These are phyloP conservation scores for Wickerhamiella occidentalis DNA, from an alignment of 805 yeast genomes.

Conservation along the genomic window DNA sequence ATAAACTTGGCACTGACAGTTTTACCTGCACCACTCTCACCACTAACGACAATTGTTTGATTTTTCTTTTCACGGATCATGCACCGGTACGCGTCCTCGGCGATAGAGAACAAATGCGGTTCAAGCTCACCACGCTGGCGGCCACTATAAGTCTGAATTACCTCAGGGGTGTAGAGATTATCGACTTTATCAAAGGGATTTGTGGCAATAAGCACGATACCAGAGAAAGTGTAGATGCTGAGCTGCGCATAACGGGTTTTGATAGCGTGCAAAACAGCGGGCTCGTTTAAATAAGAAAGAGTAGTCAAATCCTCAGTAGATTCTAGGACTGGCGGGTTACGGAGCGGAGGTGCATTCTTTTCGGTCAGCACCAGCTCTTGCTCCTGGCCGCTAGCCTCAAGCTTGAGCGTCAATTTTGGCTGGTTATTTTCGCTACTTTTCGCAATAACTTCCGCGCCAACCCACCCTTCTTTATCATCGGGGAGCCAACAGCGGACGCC, in stretches of 20 bases:
- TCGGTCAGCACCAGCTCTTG: conserved; percentile 24
- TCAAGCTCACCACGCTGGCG: conserved; percentile 88
- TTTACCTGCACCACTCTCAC: conserved; percentile 98
- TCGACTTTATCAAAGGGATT: conserved; percentile 92
- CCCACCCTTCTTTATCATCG: conserved; percentile 61
- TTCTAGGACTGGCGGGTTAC: conserved; percentile 80
- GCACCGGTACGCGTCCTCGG: conserved; percentile 92
- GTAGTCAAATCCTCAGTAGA: conserved; percentile 91
- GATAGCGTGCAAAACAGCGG: conserved; percentile 91
- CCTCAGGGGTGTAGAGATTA: conserved; percentile 79
- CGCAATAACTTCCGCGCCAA: conserved; percentile 49
- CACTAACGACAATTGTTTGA: conserved; percentile 93
- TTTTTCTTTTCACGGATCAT: conserved; percentile 77
- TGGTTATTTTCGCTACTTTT: conserved; percentile 34
- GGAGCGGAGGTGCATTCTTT: conserved; percentile 60
- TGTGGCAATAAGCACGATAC: conserved; percentile 91
- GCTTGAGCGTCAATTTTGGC: conserved; percentile 38
- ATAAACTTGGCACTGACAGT: conserved; percentile 94
- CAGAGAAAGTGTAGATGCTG: conserved; percentile 89
- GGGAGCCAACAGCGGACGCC: conserved; percentile 60
- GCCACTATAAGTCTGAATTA: conserved; percentile 90
- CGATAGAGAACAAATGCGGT: conserved; percentile 94
- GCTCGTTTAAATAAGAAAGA: conserved; percentile 85
- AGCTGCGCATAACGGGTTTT: conserved; percentile 78
- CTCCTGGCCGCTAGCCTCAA: conserved; percentile 30